phyloP scores from a whole-genome alignment of 2,329 filamentous ascomycete species.

The Phialemoniopsis sp. region DNA sequence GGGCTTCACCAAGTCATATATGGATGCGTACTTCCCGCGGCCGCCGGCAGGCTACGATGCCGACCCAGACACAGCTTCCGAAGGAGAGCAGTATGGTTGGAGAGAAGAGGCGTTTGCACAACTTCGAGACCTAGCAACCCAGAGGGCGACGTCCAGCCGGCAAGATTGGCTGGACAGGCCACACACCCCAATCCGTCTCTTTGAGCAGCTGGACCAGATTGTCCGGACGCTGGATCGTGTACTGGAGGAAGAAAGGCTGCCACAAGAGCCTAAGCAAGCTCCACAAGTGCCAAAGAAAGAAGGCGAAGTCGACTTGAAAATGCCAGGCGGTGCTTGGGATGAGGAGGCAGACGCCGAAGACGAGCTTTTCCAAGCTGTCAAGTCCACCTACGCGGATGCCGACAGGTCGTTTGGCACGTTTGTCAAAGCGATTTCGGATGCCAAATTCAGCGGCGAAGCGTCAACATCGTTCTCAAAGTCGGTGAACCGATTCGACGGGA shows the following conservation, averaged over 20 bases:
- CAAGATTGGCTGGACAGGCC: no score
- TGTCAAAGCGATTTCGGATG: slow-evolving; percentile 25
- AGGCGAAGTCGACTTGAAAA: background rate
- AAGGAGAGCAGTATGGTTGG: no score
- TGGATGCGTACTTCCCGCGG: slow-evolving; percentile 24
- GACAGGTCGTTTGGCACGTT: slow-evolving; percentile 36
- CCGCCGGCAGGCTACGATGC: slow-evolving; percentile 10
- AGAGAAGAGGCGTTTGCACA: slow-evolving; percentile 1
- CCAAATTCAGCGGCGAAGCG: background rate
- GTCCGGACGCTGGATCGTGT: slow-evolving; percentile 12
- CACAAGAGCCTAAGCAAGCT: no score
- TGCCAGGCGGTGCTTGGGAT: background rate
- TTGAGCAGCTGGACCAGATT: slow-evolving; percentile 13
- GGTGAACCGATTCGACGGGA: slow-evolving; percentile 1
- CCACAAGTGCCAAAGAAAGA: background rate
- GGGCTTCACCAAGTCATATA: slow-evolving; percentile 24
- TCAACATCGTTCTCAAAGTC: background rate
- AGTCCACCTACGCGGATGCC: slow-evolving; percentile 28
- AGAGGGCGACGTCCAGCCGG: no score
- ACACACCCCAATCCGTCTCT: slow-evolving; percentile 7
- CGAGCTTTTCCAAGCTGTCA: slow-evolving; percentile 33
- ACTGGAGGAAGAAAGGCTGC: slow-evolving; percentile 8
- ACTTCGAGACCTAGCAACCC: background rate
- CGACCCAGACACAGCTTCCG: no score
- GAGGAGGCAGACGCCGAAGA: slow-evolving; percentile 28